Percentiles rank a stretch among this genome's conserved stretches.
These are phyloP conservation scores for Mycena venus DNA, from an alignment of 768 basidiomycete species.

Conservation along the genomic window DNA sequence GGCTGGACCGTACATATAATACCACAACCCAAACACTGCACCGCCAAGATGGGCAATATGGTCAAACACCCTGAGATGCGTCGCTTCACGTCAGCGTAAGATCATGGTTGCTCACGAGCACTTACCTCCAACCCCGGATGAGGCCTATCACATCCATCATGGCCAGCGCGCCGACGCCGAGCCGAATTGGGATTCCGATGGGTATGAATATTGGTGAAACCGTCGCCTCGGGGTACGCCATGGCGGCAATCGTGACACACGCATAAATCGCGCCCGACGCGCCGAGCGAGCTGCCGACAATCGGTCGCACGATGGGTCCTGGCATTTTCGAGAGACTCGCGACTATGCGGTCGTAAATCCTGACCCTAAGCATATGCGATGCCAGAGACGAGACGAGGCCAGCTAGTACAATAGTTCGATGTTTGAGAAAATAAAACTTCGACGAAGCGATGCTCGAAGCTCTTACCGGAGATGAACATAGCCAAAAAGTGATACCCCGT, in stretches of 20 bases:
- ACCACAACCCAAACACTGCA: slow-evolving; percentile 69
- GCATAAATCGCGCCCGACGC: slow-evolving; percentile 77
- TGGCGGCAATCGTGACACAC: slow-evolving; percentile 64
- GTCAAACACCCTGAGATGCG: slow-evolving; percentile 59
- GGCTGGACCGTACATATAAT: slow-evolving; percentile 62
- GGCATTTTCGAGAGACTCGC: slow-evolving; percentile 24
- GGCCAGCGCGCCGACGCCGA: slow-evolving; percentile 67
- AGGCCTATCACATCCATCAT: slow-evolving; percentile 66
- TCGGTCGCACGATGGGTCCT: slow-evolving; percentile 15
- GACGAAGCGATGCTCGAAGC: too few species aligned
- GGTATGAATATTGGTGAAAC: slow-evolving; percentile 70
- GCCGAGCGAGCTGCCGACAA: slow-evolving; percentile 64
- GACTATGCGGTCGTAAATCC: slow-evolving; percentile 38
- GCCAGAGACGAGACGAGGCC: slow-evolving; percentile 69
- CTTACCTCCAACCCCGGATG: slow-evolving; percentile 72
- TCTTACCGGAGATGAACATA: slow-evolving; percentile 65
- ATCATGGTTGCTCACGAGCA: background rate
- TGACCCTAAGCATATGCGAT: slow-evolving; percentile 64
- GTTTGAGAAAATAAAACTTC: slow-evolving; percentile 13
- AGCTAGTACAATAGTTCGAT: slow-evolving; percentile 47
- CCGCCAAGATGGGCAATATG: slow-evolving; percentile 80
- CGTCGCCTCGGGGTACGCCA: slow-evolving; percentile 67
- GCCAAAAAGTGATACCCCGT: slow-evolving; percentile 70
- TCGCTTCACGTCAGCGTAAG: background rate
- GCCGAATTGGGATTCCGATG: slow-evolving; percentile 66